Percentiles rank a stretch among this genome's conserved stretches.
Evolutionary conservation across 2,329 filamentous ascomycete genomes (phyloP).

Genomic region (Exophiala sideris): DNA sequence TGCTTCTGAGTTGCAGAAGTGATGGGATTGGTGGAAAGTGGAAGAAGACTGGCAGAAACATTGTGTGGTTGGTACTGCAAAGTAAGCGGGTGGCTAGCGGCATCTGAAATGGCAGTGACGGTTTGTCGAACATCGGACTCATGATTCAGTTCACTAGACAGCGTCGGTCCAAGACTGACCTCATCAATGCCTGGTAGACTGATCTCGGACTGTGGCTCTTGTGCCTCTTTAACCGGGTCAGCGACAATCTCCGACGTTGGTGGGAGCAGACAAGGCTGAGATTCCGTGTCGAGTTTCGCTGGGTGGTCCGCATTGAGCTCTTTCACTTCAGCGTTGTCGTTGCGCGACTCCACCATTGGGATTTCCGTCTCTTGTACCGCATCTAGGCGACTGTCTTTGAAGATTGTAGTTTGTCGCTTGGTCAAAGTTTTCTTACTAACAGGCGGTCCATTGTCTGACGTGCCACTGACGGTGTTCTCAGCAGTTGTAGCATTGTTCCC

Average conservation of each 20-base stretch:
- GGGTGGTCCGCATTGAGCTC: background rate
- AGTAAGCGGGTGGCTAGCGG: conserved; percentile 4
- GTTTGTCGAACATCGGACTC: conserved; percentile 7
- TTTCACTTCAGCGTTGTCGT: background rate
- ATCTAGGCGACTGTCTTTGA: conserved; percentile 47
- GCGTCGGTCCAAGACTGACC: conserved; percentile 18
- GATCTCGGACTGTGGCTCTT: conserved; percentile 19
- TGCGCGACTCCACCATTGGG: conserved; percentile 16
- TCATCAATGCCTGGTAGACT: conserved; percentile 26
- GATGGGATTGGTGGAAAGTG: background rate
- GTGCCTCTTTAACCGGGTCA: conserved; percentile 27
- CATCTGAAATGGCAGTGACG: conserved; percentile 7
- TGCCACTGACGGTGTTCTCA: conserved; percentile 29
- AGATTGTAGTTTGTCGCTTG: conserved; percentile 54
- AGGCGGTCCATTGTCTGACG: conserved; percentile 26
- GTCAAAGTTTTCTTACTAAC: conserved; percentile 47
- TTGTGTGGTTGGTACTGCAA: conserved; percentile 2
- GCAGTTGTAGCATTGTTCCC: conserved; percentile 20
- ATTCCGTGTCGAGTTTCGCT: conserved; percentile 29
- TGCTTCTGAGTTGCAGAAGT: conserved; percentile 1
- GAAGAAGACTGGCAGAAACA: background rate
- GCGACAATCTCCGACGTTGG: conserved; percentile 14
- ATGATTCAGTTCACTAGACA: conserved; percentile 16
- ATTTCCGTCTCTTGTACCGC: conserved; percentile 30
- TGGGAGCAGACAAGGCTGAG: conserved; percentile 11